Percentiles rank a stretch among this genome's conserved stretches.
phyloP scores from a whole-genome alignment of 139 green algal species.

The Eudorina sp. region DNA sequence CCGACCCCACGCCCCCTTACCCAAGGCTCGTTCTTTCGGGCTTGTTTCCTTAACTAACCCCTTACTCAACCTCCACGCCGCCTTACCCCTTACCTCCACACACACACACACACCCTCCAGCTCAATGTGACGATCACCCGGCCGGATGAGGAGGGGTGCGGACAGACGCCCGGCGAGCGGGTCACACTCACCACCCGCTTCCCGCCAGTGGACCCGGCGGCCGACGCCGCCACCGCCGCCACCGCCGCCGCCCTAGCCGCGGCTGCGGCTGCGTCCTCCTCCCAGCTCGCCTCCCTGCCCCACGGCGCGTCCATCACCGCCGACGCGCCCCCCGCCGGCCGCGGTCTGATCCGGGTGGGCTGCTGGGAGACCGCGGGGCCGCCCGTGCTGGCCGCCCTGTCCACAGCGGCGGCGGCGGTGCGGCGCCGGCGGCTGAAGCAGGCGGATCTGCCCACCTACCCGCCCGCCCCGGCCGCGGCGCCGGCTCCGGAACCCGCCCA shows the following conservation, averaged over 20 bases:
- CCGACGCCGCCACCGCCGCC: background rate
- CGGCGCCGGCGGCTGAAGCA: background rate
- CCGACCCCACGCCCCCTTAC: too few relatives aligned
- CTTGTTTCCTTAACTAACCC: background rate
- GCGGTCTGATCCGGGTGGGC: background rate
- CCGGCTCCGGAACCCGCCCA: background rate
- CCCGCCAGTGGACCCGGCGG: background rate
- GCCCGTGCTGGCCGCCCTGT: background rate
- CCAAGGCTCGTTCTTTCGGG: too few relatives aligned
- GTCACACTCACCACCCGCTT: background rate
- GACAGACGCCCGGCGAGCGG: too few relatives aligned
- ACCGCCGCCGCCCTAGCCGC: background rate
- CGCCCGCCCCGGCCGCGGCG: background rate
- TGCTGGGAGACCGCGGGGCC: slow-evolving; percentile 1
- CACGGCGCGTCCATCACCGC: background rate
- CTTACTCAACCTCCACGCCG: background rate
- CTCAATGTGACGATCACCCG: slow-evolving; percentile 6
- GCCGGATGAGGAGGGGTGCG: background rate
- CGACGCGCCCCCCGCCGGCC: background rate
- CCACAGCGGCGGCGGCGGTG: background rate
- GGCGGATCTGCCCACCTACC: background rate
- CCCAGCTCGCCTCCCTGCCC: too few relatives aligned
- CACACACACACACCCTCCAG: too few relatives aligned
- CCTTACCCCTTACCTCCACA: background rate
- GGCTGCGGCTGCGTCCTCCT: too few relatives aligned